Evolutionary conservation across 192 early-diverging fungal species (phyloP).

Genomic region (Coemansia sp.): DNA sequence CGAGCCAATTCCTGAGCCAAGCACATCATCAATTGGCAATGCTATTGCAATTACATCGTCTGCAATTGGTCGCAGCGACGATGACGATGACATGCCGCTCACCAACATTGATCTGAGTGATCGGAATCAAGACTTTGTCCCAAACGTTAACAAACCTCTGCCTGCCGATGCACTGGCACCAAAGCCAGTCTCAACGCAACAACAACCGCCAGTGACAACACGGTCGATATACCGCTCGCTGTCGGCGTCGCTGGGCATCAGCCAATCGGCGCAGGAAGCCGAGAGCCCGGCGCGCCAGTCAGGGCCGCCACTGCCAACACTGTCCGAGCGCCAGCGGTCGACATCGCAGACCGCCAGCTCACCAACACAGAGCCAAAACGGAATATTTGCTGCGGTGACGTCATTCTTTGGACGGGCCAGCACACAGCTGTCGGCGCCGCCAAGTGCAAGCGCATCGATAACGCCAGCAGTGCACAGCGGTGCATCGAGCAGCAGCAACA

Average conservation of each 20-base stretch:
- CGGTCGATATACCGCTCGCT: slow-evolving; percentile 52
- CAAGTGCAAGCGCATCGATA: slow-evolving; percentile 9
- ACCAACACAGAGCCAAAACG: slow-evolving; percentile 13
- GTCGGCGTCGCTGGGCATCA: slow-evolving; percentile 50
- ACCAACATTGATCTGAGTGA: slow-evolving; percentile 20
- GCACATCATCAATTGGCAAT: neutral
- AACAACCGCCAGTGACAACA: slow-evolving; percentile 3
- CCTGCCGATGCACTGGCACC: slow-evolving; percentile 2
- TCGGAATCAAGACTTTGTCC: neutral
- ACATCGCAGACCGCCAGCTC: slow-evolving; percentile 34
- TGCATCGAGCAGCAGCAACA: slow-evolving; percentile 11
- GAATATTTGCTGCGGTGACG: slow-evolving; percentile 50
- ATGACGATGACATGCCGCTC: slow-evolving; percentile 30
- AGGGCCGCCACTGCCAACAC: slow-evolving; percentile 14
- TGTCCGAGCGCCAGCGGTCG: slow-evolving; percentile 39
- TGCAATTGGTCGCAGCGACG: slow-evolving; percentile 17
- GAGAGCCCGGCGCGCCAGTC: slow-evolving; percentile 8
- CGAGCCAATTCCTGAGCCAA: neutral
- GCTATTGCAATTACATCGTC: neutral
- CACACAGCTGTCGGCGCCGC: slow-evolving; percentile 37
- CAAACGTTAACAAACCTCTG: slow-evolving; percentile 23
- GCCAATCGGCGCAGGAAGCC: slow-evolving; percentile 11
- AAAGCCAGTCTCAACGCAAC: neutral
- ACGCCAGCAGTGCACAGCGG: slow-evolving; percentile 2
- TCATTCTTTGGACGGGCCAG: slow-evolving; percentile 53